These are phyloP conservation scores for Inga oerstediana DNA, from an alignment of 306 rosid species.

Conservation along the genomic window DNA sequence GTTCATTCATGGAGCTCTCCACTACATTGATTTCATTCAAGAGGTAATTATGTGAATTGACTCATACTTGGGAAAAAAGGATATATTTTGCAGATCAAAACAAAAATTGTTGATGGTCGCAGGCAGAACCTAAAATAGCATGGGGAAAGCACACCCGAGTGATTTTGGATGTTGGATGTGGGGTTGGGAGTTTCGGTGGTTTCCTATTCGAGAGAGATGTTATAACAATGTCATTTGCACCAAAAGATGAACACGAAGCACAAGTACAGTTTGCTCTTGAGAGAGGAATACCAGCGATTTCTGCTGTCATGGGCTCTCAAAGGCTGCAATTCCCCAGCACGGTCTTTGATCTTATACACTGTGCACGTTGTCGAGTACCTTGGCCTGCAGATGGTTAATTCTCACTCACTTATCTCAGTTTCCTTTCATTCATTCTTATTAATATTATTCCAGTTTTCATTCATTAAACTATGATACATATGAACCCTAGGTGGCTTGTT, in stretches of 20 bases:
- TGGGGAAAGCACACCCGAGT: conserved; percentile 80
- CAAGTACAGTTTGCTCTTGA: conserved; percentile 90
- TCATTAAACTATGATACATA: neutral
- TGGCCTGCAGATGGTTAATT: conserved; percentile 72
- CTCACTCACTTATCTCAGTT: neutral
- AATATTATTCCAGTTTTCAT: neutral
- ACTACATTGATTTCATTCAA: conserved; percentile 78
- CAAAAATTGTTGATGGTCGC: neutral
- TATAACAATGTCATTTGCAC: conserved; percentile 80
- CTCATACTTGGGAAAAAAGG: neutral
- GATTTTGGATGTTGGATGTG: conserved; percentile 81
- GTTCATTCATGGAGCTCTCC: conserved; percentile 87
- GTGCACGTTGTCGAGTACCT: conserved; percentile 85
- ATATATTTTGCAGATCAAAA: neutral
- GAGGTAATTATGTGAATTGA: conserved; percentile 40
- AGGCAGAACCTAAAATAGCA: conserved; percentile 59
- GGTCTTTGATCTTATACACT: conserved; percentile 73
- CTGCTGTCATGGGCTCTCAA: conserved; percentile 91
- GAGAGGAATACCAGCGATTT: conserved; percentile 80
- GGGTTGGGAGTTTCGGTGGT: conserved; percentile 87
- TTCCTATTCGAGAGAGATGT: conserved; percentile 76
- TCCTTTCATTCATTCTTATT: neutral
- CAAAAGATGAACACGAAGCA: conserved; percentile 88
- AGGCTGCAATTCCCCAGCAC: conserved; percentile 73
- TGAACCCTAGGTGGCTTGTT: conserved; percentile 56